Evolutionary conservation across 768 basidiomycete genomes (phyloP), one percentile per base, ranked within the genome.

Genomic region (Tylopilus sp.): DNA sequence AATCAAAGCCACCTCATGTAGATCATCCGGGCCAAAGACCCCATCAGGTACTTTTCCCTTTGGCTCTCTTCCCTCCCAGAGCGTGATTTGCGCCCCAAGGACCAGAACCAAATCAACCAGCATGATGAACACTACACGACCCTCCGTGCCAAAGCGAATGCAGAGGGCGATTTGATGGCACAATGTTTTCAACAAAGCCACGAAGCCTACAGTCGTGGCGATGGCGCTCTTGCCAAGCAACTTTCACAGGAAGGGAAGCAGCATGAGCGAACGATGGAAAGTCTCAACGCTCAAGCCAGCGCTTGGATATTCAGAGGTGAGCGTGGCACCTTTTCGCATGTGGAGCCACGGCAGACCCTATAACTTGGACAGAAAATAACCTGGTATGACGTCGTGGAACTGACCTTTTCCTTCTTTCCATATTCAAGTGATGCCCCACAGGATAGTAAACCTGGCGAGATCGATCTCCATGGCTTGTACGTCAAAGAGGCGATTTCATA

Each of bases 401-500:
- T 4, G 19, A 0, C 33, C 13, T 36, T 19, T 42, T 45, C 9
- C 24, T 13, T 40, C 9, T 24, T 34, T 2, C 12, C n/a, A n/a
- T n/a, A 37, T 36, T 46, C 12, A 46, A 36, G 21, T 19, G 25
- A 25, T 17, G 21, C 8, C 16, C n/a, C 2, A 57, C 62, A 86
- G 81, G 83, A 88, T 55, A 84, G 85, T 47, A 69, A 79, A 53
- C 78, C 78, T 0, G 89, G 86, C 2, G 89, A 93, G 67, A 74
- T 97, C 41, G 91, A 98, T 69, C 72, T 98, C 22, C 95, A 98
- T 64, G 95, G 92, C 2, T 73, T 98, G 4, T 96, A 91, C 68
- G 94, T 96, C 55, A 92, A 92, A 64, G 96, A 98, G 71, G 92
- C 94, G 21, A 83, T 96, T 44, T 74, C 79, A 38, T 79, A 78